phyloP scores from a whole-genome alignment of 2,329 filamentous ascomycete genomes.

The Thermothelomyces thermophilus region DNA sequence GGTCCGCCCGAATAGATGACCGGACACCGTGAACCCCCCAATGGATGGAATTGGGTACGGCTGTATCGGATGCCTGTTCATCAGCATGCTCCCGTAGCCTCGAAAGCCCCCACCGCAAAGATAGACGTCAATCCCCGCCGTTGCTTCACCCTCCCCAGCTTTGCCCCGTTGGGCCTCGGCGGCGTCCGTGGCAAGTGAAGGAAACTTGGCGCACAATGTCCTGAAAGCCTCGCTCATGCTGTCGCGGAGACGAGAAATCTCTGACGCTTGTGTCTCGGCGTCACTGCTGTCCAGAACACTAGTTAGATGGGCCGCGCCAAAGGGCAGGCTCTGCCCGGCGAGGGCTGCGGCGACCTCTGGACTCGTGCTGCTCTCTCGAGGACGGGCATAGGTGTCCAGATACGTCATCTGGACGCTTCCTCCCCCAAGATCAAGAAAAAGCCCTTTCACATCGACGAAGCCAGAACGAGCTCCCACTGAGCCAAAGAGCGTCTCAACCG shows the following conservation, averaged over 20 bases:
- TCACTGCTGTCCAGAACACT: slow-evolving; percentile 40
- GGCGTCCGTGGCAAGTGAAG: slow-evolving; percentile 43
- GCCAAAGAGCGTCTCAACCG: slow-evolving; percentile 76
- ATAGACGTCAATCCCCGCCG: slow-evolving; percentile 60
- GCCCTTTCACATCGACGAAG: slow-evolving; percentile 59
- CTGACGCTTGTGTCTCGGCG: slow-evolving; percentile 36
- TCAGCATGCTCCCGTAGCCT: slow-evolving; percentile 84
- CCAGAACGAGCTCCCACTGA: slow-evolving; percentile 77
- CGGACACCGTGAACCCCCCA: slow-evolving; percentile 66
- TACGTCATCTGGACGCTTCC: slow-evolving; percentile 61
- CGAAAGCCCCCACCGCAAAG: slow-evolving; percentile 86
- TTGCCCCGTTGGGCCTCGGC: slow-evolving; percentile 32
- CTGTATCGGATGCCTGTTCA: slow-evolving; percentile 64
- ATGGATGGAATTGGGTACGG: slow-evolving; percentile 82
- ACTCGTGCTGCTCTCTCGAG: slow-evolving; percentile 14
- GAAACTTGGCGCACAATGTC: slow-evolving; percentile 43
- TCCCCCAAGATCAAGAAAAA: slow-evolving; percentile 84
- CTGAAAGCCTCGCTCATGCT: slow-evolving; percentile 56
- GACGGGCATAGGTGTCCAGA: slow-evolving; percentile 40
- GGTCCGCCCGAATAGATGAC: slow-evolving; percentile 52
- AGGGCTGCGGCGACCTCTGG: slow-evolving; percentile 50
- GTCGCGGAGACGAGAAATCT: slow-evolving; percentile 48
- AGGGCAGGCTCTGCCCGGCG: slow-evolving; percentile 52
- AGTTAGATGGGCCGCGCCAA: slow-evolving; percentile 53
- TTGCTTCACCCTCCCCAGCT: slow-evolving; percentile 24